These are phyloP conservation scores for Phoma sp. DNA, from an alignment of 2,329 filamentous ascomycete genomes.

Conservation along the genomic window DNA sequence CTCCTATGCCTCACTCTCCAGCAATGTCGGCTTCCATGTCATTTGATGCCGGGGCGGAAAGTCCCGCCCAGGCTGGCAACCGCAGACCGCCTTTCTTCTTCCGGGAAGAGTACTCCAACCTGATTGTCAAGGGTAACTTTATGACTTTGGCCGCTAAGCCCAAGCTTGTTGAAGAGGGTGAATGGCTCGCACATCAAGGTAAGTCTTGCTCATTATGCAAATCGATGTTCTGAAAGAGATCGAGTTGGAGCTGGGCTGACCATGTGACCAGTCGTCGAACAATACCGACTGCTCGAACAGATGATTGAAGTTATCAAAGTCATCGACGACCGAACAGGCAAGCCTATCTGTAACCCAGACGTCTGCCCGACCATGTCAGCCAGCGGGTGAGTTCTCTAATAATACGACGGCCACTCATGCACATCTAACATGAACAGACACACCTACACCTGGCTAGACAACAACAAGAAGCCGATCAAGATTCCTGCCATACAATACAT, in stretches of 20 bases:
- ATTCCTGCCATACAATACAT: slow-evolving; percentile 94
- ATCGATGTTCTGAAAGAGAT: slow-evolving; percentile 24
- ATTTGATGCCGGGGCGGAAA: slow-evolving; percentile 61
- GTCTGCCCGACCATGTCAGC: slow-evolving; percentile 93
- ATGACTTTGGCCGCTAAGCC: slow-evolving; percentile 93
- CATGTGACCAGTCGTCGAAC: slow-evolving; percentile 76
- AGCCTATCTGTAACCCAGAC: slow-evolving; percentile 80
- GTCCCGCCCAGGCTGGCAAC: slow-evolving; percentile 55
- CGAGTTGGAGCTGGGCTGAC: slow-evolving; percentile 19
- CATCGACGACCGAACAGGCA: slow-evolving; percentile 75
- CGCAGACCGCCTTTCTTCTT: slow-evolving; percentile 77
- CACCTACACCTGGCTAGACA: slow-evolving; percentile 96
- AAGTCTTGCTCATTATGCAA: slow-evolving; percentile 25
- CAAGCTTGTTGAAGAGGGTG: slow-evolving; percentile 89
- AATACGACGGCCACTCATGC: neutral
- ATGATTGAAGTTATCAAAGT: slow-evolving; percentile 90
- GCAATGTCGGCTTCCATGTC: slow-evolving; percentile 60
- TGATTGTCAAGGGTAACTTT: slow-evolving; percentile 97
- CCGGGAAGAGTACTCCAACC: slow-evolving; percentile 75
- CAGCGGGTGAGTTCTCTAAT: slow-evolving; percentile 70
- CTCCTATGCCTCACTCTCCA: slow-evolving; percentile 45
- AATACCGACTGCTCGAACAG: slow-evolving; percentile 86
- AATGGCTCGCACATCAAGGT: slow-evolving; percentile 97
- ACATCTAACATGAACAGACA: slow-evolving; percentile 58
- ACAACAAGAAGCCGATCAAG: slow-evolving; percentile 84